phyloP scores from a whole-genome alignment of 805 yeast species.

The Sugiyamaella floridensis region DNA sequence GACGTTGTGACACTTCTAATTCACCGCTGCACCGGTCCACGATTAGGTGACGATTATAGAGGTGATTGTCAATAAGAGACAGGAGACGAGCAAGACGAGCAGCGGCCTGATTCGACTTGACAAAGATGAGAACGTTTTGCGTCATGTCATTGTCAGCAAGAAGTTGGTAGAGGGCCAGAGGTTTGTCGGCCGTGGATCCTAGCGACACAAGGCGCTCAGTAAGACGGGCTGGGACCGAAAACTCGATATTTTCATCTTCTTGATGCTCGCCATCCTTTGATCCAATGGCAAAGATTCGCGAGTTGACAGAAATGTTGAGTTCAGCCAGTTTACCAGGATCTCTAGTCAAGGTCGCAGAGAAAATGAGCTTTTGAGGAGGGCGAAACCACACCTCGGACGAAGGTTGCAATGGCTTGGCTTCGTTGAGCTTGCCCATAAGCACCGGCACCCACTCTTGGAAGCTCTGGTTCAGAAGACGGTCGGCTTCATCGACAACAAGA shows the following conservation, averaged over 20 bases:
- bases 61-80: constrained; percentile 33
- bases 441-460: constrained; percentile 87
- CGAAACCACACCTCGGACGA: constrained; percentile 21
- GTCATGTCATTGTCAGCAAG: constrained; percentile 33
- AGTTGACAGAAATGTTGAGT: constrained; percentile 53
- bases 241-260: constrained; percentile 24
- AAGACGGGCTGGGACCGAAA: constrained; percentile 33
- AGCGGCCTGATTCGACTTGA: constrained; percentile 78
- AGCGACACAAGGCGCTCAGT: constrained; percentile 31
- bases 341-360: constrained; percentile 90
- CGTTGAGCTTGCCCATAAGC: constrained; percentile 25
- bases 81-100: constrained; percentile 67
- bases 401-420: constrained; percentile 7
- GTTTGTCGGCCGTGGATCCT: constrained; percentile 45
- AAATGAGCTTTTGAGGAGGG: constrained; percentile 61
- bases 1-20: constrained; percentile 39
- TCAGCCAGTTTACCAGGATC: constrained; percentile 81
- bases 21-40: constrained; percentile 35
- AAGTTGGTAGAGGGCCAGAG: constrained; percentile 60
- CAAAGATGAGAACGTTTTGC: constrained; percentile 50
- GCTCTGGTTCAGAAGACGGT: constrained; percentile 84
- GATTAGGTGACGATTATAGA: constrained; percentile 14
- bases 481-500: constrained; percentile 87
- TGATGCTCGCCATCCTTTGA: constrained; percentile 31
- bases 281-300: constrained; percentile 70